These are phyloP conservation scores for Mycotypha africana DNA, from an alignment of 371 early-diverging fungal genomes.

Conservation along the genomic window DNA sequence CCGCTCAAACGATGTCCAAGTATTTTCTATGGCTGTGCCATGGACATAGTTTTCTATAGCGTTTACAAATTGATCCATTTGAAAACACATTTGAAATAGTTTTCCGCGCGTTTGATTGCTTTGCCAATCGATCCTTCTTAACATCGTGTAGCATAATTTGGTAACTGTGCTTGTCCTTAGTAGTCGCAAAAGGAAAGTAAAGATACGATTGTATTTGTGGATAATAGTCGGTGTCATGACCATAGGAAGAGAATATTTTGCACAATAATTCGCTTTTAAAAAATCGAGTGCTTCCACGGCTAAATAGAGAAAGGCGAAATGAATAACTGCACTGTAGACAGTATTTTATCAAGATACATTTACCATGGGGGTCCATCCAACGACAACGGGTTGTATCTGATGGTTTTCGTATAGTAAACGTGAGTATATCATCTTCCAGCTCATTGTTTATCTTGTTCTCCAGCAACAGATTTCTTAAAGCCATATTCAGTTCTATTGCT, in stretches of 20 bases:
- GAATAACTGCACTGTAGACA: neutral
- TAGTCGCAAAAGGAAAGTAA: constrained; percentile 42
- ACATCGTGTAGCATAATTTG: constrained; percentile 26
- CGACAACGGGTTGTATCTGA: neutral
- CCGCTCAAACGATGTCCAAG: constrained; percentile 40
- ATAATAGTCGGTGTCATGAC: constrained; percentile 34
- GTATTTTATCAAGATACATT: neutral
- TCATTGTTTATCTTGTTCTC: constrained; percentile 17
- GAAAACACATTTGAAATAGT: constrained; percentile 30
- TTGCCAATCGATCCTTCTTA: neutral
- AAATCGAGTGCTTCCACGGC: constrained; percentile 47
- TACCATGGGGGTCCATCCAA: neutral
- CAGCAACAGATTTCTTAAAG: constrained; percentile 33
- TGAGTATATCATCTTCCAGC: constrained; percentile 25
- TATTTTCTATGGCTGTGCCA: constrained; percentile 34
- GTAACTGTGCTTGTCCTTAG: constrained; percentile 24
- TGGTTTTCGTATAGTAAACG: constrained; percentile 30
- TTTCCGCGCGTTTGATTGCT: neutral
- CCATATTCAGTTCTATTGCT: constrained; percentile 31
- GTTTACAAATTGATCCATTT: constrained; percentile 40
- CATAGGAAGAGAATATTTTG: constrained; percentile 39
- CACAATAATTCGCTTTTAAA: constrained; percentile 39
- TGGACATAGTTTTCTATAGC: constrained; percentile 38
- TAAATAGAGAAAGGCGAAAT: neutral
- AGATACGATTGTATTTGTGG: constrained; percentile 47